phyloP scores from a whole-genome alignment of 352 stramenopile species.

The Globisporangium echinulatum region DNA sequence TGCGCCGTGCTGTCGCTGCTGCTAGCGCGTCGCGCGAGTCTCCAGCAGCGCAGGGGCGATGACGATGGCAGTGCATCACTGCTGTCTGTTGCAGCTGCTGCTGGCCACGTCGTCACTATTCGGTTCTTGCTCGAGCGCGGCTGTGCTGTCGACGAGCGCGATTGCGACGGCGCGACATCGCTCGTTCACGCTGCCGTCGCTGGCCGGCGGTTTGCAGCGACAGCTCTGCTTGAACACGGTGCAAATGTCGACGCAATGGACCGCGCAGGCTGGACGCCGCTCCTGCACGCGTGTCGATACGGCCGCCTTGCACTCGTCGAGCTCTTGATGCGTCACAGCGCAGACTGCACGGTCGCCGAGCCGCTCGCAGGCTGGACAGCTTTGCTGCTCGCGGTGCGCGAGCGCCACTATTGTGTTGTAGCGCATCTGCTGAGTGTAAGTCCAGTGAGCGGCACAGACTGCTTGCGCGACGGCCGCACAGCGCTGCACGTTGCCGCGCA shows the following conservation, averaged over 20 bases:
- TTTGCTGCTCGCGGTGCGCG: conserved; percentile 3
- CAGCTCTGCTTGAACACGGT: conserved; percentile 2
- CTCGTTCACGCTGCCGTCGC: not conserved
- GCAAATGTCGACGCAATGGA: not conserved
- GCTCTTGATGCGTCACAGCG: not conserved
- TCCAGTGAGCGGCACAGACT: not conserved
- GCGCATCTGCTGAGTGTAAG: not conserved
- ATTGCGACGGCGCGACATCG: not conserved
- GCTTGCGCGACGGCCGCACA: conserved; percentile 1
- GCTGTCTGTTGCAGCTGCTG: not conserved
- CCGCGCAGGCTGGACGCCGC: not conserved
- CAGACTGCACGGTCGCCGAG: not conserved
- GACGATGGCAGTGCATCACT: not conserved
- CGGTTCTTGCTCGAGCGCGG: conserved; percentile 2
- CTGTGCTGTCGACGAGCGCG: not conserved
- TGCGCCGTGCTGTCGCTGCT: conserved; percentile 4
- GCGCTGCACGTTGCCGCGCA: conserved; percentile 3
- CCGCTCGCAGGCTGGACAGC: not conserved
- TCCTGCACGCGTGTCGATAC: conserved; percentile 2
- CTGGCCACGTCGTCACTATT: conserved; percentile 2
- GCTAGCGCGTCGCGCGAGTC: not conserved
- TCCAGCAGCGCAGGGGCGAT: not conserved
- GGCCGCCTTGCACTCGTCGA: not conserved
- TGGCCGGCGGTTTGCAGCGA: not conserved
- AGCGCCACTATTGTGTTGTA: not conserved